Percentiles rank a stretch among this genome's conserved stretches.
These are phyloP conservation scores for Linanthus parryae DNA, from an alignment of 148 eudicot species.

Conservation along the genomic window DNA sequence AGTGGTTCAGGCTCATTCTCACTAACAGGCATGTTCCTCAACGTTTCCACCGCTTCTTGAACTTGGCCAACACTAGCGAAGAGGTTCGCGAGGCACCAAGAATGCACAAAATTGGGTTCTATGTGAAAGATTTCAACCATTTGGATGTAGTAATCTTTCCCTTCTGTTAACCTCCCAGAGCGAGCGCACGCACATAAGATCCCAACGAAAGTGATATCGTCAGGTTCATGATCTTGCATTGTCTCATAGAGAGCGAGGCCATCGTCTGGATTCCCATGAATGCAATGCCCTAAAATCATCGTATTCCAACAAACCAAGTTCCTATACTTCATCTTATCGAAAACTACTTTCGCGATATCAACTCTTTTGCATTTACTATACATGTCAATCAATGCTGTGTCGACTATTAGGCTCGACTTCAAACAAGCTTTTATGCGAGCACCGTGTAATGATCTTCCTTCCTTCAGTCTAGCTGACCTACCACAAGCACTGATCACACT, in stretches of 20 bases:
- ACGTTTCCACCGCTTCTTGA: slow-evolving; percentile 49
- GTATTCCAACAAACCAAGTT: slow-evolving; percentile 75
- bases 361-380: slow-evolving; percentile 62
- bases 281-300: slow-evolving; percentile 73
- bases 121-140: slow-evolving; percentile 43
- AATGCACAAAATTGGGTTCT: slow-evolving; percentile 69
- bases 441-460: slow-evolving; percentile 70
- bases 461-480: slow-evolving; percentile 57
- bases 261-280: slow-evolving; percentile 59
- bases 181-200: slow-evolving; percentile 77
- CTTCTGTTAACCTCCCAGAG: slow-evolving; percentile 39
- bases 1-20: slow-evolving; percentile 32
- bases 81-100: slow-evolving; percentile 85
- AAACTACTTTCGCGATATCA: slow-evolving; percentile 44
- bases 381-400: slow-evolving; percentile 64
- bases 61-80: slow-evolving; percentile 46
- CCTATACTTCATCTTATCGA: slow-evolving; percentile 40
- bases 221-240: slow-evolving; percentile 42
- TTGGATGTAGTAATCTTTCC: slow-evolving; percentile 44
- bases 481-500: slow-evolving; percentile 61
- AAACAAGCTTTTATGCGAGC: neutral
- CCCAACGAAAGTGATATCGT: slow-evolving; percentile 64
- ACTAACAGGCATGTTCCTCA: slow-evolving; percentile 33
- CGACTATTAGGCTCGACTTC: slow-evolving; percentile 40
- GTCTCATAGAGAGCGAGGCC: slow-evolving; percentile 51